Base-by-base conservation (phyloP, 2,329 filamentous ascomycete genomes). In the Seiridium cupressi region DNA sequence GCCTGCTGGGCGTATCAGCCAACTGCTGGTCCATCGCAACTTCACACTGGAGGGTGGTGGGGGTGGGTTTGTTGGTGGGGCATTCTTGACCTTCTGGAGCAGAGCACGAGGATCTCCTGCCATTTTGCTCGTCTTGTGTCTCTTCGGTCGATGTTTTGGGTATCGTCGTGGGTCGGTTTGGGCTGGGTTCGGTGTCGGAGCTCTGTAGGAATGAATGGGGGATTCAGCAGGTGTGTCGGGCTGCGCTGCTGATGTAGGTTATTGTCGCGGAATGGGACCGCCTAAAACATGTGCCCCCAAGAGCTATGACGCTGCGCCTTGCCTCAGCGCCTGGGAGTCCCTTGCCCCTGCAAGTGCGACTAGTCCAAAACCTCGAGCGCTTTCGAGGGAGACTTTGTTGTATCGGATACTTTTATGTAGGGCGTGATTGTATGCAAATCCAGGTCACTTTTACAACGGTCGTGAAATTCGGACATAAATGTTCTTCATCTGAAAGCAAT, bases 101-200 rank as follows among this genome's bases (percentile, higher is more conserved):
- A 95, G 81, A 65, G 87, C 89, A 73, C 89, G 87, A 63, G 91
- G 91, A 75, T 94, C 91, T 81, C 90, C 87, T 64, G 89, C 81
- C 89, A 93, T 93, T 62, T 58, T 77, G 70, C 8, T 61, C 55
- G 38, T 44, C 11, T 10, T 44, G 38, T 44, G 51, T 55, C 4
- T 4, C 6, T 44, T 26, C 13, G 49, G 49, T 53, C 8, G n/a
- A 47, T 26, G 10, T 58, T 56, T 55, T 64, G 35, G 57, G 13
- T 53, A 26, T 8, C 11, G 8, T 3, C 36, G 18, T 44, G 11
- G 51, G 11, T 55, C 7, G 13, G 18, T 31, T 13, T 6, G 8
- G 36, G 9, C 6, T 44, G 35, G 3, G 51, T 53, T 4, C 18
- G 26, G 53, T 55, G 26, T 36, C 49, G 38, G 44, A 13, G 32